phyloP scores from a whole-genome alignment of 1,139 yeast genomes.

The Scheffersomyces titani region DNA sequence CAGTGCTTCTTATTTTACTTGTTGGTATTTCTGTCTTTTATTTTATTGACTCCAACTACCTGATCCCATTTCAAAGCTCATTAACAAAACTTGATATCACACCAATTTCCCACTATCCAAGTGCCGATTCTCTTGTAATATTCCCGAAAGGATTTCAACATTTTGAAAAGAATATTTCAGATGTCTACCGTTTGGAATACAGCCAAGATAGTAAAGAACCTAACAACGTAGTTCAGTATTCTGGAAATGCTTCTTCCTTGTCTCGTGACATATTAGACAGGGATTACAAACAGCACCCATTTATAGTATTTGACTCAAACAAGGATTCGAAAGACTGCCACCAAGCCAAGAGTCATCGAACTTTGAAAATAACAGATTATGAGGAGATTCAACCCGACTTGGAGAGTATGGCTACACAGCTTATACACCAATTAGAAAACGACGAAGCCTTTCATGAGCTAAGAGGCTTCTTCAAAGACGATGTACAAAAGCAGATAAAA shows the following conservation, averaged over 20 bases:
- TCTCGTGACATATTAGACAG: background rate
- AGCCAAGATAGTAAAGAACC: no score
- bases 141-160: no score
- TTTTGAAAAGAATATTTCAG: no score
- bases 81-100: no score
- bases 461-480: slow-evolving; percentile 1
- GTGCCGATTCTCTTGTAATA: no score
- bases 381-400: background rate
- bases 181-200: no score
- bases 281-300: background rate
- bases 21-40: no score
- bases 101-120: no score
- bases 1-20: background rate
- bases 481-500: slow-evolving; percentile 19
- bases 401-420: background rate
- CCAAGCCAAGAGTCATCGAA: background rate
- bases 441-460: slow-evolving; percentile 1
- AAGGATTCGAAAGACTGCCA: background rate
- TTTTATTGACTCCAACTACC: no score
- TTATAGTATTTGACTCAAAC: background rate
- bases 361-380: background rate
- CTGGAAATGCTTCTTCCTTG: background rate
- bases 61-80: no score
- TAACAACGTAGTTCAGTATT: background rate
- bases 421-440: background rate